A percentile compares a stretch with the other conserved stretches of the same genome.
Evolutionary conservation across 2,329 filamentous ascomycete species (phyloP).

Genomic region (Fusarium staphyleae): DNA sequence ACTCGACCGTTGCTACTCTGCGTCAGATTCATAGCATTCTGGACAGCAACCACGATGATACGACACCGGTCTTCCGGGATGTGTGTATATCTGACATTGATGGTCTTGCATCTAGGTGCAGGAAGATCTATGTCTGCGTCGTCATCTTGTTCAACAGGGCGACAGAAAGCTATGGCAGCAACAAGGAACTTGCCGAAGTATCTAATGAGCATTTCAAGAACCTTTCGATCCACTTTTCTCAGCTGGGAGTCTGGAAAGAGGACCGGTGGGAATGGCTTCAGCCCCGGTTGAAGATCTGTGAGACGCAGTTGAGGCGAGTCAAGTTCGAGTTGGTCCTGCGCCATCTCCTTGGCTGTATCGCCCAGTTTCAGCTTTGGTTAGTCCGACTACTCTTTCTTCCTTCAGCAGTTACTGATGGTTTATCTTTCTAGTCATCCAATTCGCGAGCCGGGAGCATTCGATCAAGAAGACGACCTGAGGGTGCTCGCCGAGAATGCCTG

Average conservation of each 20-base stretch:
- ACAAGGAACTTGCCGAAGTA: fast-evolving
- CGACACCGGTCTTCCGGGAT: background rate
- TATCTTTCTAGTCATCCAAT: background rate
- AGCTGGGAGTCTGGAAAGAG: background rate
- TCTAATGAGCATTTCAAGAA: background rate
- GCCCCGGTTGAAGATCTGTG: background rate
- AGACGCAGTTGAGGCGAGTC: slow-evolving; percentile 1
- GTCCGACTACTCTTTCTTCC: fast-evolving
- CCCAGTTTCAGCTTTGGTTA: slow-evolving; percentile 1
- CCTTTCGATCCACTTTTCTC: background rate
- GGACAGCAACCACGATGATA: background rate
- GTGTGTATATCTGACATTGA: background rate
- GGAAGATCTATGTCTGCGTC: background rate
- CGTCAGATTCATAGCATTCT: background rate
- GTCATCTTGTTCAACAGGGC: background rate
- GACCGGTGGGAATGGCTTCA: background rate
- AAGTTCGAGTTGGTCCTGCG: slow-evolving; percentile 12
- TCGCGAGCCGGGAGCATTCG: background rate
- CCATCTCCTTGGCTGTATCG: slow-evolving; percentile 5
- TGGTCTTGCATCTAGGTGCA: background rate
- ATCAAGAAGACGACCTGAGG: background rate
- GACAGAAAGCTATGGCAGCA: background rate
- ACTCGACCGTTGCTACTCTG: background rate
- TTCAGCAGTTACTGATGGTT: no score
- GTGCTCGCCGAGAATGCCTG: background rate